Conservation (phyloP, 2,329 filamentous ascomycete species). For the Venturia aucupariae region DNA sequence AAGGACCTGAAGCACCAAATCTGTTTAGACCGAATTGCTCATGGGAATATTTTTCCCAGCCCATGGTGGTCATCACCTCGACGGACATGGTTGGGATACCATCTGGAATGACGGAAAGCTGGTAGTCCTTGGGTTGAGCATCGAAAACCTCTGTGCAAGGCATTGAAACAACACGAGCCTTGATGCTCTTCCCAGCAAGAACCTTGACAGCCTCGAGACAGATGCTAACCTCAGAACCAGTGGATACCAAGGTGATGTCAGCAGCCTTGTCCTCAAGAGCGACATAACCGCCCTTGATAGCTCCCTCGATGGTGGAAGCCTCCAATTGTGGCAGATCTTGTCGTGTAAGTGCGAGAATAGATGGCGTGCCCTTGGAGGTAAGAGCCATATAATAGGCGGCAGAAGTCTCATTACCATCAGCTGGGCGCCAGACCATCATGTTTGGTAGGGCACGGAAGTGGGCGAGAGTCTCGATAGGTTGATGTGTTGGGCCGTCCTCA, state of each 20-base stretch:
- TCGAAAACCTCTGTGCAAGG: conserved; percentile 98
- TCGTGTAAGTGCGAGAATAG: conserved; percentile 87
- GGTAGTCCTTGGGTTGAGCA: conserved; percentile 87
- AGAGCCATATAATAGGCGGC: conserved; percentile 95
- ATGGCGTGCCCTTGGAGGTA: conserved; percentile 81
- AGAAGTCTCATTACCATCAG: conserved; percentile 96
- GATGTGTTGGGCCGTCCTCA: conserved; percentile 96
- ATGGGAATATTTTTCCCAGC: conserved; percentile 98
- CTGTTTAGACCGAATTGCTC: conserved; percentile 99
- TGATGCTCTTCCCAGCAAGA: conserved; percentile 78
- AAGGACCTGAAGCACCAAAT: conserved; percentile 94
- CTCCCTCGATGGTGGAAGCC: conserved; percentile 81
- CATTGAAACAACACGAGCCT: conserved; percentile 86
- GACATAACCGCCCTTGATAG: conserved; percentile 91
- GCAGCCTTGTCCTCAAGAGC: conserved; percentile 76
- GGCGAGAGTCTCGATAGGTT: conserved; percentile 95
- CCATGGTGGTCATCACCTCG: conserved; percentile 94
- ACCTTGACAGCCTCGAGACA: conserved; percentile 87
- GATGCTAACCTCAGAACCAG: conserved; percentile 92
- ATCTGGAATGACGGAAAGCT: conserved; percentile 83
- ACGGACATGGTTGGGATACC: conserved; percentile 88
- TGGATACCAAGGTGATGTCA: conserved; percentile 81
- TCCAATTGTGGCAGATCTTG: conserved; percentile 98
- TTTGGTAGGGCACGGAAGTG: conserved; percentile 99
- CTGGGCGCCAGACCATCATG: conserved; percentile 98